phyloP scores from a whole-genome alignment of 148 eudicot species.

The Dysphania ambrosioides region DNA sequence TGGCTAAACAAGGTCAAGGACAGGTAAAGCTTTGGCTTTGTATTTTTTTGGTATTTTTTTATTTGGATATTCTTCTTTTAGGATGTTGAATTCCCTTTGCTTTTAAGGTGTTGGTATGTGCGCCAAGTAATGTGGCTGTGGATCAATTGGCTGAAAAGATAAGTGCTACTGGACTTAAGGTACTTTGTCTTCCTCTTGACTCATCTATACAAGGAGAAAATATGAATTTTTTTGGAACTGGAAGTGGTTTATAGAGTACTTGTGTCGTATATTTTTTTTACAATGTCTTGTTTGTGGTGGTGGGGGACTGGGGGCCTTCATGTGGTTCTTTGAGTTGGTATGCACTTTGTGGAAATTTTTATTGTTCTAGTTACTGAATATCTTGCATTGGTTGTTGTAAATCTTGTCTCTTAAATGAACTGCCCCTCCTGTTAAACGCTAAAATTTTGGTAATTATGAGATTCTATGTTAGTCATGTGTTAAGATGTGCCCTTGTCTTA shows the following conservation, averaged over 20 bases:
- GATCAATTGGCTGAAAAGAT: constrained; percentile 99
- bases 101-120: constrained; percentile 89
- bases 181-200: constrained; percentile 14
- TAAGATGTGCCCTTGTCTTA: too few species aligned
- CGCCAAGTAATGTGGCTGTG: constrained; percentile 99
- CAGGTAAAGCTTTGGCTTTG: constrained; percentile 48
- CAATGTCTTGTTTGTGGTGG: too few species aligned
- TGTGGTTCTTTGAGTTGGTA: too few species aligned
- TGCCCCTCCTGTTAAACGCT: neutral
- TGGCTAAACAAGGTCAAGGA: constrained; percentile 99
- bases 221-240: too few species aligned
- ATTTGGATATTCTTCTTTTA: neutral
- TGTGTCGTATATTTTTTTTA: too few species aligned
- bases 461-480: too few species aligned
- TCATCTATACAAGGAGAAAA: neutral
- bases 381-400: neutral
- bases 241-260: neutral
- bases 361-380: too few species aligned
- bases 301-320: too few species aligned
- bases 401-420: neutral
- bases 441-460: too few species aligned
- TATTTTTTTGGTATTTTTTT: neutral
- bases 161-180: constrained; percentile 98
- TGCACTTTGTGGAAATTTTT: too few species aligned
- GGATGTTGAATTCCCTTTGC: neutral